phyloP scores from a whole-genome alignment of 768 basidiomycete species.

The Auricularia cornea region DNA sequence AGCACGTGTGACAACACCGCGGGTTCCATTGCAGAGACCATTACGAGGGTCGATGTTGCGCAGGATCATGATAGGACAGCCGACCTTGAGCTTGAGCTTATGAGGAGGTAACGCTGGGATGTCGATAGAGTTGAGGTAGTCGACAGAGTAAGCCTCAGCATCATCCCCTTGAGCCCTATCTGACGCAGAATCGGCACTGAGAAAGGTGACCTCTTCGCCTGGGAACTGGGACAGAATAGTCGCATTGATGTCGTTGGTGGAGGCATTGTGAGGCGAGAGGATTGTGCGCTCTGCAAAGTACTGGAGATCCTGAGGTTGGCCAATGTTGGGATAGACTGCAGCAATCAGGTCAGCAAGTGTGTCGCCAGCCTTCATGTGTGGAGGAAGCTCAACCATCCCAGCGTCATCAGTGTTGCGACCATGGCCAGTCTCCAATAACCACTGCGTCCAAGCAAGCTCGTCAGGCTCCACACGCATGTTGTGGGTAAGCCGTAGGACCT shows the following conservation, averaged over 20 bases:
- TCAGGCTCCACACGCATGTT: slow-evolving; percentile 18
- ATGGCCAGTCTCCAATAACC: slow-evolving; percentile 31
- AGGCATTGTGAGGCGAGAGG: slow-evolving; percentile 26
- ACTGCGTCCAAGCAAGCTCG: slow-evolving; percentile 26
- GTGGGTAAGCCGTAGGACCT: too few relatives aligned
- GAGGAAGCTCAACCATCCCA: slow-evolving; percentile 17
- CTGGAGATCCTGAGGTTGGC: slow-evolving; percentile 13
- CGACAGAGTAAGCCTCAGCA: slow-evolving; percentile 20
- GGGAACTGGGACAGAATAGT: slow-evolving; percentile 12
- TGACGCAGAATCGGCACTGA: slow-evolving; percentile 16
- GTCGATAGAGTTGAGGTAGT: slow-evolving; percentile 33
- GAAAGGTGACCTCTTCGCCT: slow-evolving; percentile 12
- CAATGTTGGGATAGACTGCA: slow-evolving; percentile 20
- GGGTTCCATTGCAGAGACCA: slow-evolving; percentile 19
- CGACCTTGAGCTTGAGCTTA: slow-evolving; percentile 21
- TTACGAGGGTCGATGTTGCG: slow-evolving; percentile 30
- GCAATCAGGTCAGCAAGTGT: slow-evolving; percentile 17
- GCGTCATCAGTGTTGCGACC: slow-evolving; percentile 17
- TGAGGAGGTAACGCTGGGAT: slow-evolving; percentile 32
- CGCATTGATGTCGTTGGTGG: slow-evolving; percentile 28
- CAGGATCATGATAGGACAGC: slow-evolving; percentile 32
- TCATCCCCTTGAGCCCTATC: slow-evolving; percentile 9
- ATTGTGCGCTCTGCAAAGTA: slow-evolving; percentile 31
- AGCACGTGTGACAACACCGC: slow-evolving; percentile 22
- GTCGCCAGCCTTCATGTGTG: slow-evolving; percentile 19